Percentiles rank a stretch among this genome's conserved stretches.
phyloP scores from a whole-genome alignment of 2,329 filamentous ascomycete species.

The Lasiodiplodia citricola region DNA sequence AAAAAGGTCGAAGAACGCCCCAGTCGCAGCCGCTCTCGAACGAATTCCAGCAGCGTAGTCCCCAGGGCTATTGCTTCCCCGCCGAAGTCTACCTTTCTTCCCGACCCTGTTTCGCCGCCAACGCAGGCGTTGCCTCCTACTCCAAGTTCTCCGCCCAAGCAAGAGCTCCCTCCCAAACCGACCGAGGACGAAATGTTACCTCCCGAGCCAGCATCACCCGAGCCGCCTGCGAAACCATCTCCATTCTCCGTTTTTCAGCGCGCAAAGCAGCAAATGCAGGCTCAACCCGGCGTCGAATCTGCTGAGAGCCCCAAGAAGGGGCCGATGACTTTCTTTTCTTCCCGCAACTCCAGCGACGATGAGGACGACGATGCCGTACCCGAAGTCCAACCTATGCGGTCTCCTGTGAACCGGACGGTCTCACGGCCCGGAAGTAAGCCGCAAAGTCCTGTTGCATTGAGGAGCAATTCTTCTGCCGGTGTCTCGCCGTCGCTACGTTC shows the following conservation, averaged over 20 bases:
- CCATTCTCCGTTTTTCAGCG: constrained; percentile 54
- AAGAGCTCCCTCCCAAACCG: not conserved
- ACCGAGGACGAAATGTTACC: not conserved
- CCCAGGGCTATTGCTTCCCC: not conserved
- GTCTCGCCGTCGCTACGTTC: constrained; percentile 1
- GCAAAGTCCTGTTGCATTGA: constrained; percentile 4
- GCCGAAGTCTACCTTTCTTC: not conserved
- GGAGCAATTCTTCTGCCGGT: constrained; percentile 1
- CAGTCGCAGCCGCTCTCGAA: not conserved
- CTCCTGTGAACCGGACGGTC: constrained; percentile 27
- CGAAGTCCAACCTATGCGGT: constrained; percentile 25
- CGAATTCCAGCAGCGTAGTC: constrained; percentile 6
- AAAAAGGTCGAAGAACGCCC: constrained; percentile 1
- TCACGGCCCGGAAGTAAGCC: constrained; percentile 22
- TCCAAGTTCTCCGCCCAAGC: not conserved
- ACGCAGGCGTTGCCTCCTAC: constrained; percentile 4
- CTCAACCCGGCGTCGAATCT: not conserved
- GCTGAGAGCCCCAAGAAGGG: constrained; percentile 6
- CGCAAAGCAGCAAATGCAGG: constrained; percentile 49
- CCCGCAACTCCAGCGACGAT: constrained; percentile 37
- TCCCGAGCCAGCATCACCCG: not conserved
- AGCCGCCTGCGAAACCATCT: constrained; percentile 1
- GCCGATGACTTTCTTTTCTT: constrained; percentile 45
- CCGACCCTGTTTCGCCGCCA: not conserved
- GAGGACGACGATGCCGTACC: constrained; percentile 40